These are phyloP conservation scores for Venturia asperata DNA, from an alignment of 2,329 filamentous ascomycete species.

Conservation along the genomic window DNA sequence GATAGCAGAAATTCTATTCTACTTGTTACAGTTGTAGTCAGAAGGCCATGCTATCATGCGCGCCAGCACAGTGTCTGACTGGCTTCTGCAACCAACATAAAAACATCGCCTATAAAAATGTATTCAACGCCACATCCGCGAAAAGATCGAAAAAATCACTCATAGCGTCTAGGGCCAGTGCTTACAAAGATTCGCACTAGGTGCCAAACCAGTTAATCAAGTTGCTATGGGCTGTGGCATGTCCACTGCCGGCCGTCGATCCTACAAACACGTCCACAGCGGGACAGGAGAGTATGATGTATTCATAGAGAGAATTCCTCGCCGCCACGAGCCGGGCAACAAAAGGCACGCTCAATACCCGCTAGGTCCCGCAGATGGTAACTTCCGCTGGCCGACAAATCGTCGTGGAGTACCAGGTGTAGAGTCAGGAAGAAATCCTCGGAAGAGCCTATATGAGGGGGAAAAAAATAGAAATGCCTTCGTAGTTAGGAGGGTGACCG, in stretches of 20 bases:
- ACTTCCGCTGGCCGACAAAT: constrained; percentile 2
- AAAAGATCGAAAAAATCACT: neutral
- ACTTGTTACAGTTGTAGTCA: neutral
- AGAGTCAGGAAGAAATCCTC: neutral
- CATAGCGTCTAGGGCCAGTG: neutral
- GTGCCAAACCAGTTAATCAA: neutral
- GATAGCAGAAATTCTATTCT: too few species aligned
- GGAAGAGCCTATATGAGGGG: neutral
- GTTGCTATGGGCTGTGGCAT: neutral
- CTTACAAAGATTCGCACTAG: neutral
- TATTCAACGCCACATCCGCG: too few species aligned
- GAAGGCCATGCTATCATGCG: neutral
- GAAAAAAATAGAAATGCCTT: neutral
- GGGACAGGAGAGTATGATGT: neutral
- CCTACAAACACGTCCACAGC: neutral
- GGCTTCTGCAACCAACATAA: neutral
- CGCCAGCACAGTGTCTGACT: neutral
- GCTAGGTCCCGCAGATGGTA: neutral
- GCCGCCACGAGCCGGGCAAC: neutral
- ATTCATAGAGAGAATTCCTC: neutral
- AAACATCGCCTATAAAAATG: neutral
- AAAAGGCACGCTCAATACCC: constrained; percentile 5
- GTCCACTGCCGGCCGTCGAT: neutral
- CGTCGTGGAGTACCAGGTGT: neutral
- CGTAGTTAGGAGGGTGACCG: neutral